Base-by-base conservation (phyloP, 345 rosid species). In the Euphorbia tirucalli region DNA sequence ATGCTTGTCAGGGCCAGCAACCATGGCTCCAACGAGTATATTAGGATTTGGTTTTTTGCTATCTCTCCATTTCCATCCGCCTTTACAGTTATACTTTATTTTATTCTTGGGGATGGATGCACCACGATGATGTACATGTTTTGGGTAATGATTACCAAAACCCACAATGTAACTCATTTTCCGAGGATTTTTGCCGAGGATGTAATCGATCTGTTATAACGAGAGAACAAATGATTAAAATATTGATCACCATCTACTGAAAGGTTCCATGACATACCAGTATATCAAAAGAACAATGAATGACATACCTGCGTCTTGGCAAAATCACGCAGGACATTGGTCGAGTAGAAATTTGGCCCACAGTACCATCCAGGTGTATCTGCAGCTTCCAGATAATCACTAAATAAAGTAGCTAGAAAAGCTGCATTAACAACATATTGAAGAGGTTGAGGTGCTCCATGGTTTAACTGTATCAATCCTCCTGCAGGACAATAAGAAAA, bases 31-130 rank as follows among this genome's bases (percentile, higher is more conserved):
- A 32, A 87, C 87, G 13, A 93, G 19, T 0, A 84, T 87, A 75
- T 95, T 93, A 1, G 98, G 98, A 84, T 93, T 88, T 57, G 98
- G 91, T 73, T 87, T 92, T 55, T 79, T 70, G 50, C 80, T 79
- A 85, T 95, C 98, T 82, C 96, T 88, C 97, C 91, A 95, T 79
- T 90, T 90, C 96, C 97, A 90, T 69, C 99, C 99, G 27, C 98
- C 99, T 81, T 88, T 89, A 82, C 98, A 93, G 80, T 79, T 90
- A 71, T 93, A 93, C 66, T 77, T 88, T 66, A 92, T 71, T 85
- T 87, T 95, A 78, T 89, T 86, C 81, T 95, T 90, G 0, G 90
- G 98, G 74, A 95, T 88, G 28, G 98, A 95, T 10, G 97, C 99
- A 41, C 90, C 99, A 71, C 98, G 85, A 70, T 95, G 99, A 77